phyloP scores from a whole-genome alignment of 2,329 filamentous ascomycete genomes.

The Aspergillus arachidicola region DNA sequence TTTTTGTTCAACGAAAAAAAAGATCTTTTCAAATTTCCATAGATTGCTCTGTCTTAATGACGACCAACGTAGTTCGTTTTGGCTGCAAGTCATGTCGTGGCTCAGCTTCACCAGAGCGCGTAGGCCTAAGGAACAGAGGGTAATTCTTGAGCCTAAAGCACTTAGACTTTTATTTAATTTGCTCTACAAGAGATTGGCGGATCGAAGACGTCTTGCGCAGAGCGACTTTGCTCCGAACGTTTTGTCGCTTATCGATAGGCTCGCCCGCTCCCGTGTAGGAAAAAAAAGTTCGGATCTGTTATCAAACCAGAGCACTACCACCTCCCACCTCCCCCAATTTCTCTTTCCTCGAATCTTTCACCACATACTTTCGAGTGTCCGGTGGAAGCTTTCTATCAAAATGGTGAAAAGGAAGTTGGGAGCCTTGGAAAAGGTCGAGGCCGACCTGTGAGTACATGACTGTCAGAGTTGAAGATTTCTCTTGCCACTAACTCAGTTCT shows the following conservation, averaged over 20 bases:
- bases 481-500: conserved; percentile 27
- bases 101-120: neutral
- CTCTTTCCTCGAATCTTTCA: conserved; percentile 70
- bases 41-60: conserved; percentile 9
- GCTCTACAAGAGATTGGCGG: neutral
- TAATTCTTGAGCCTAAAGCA: neutral
- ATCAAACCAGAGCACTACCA: conserved; percentile 14
- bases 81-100: neutral
- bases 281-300: conserved; percentile 33
- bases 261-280: conserved; percentile 11
- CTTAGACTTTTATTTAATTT: neutral
- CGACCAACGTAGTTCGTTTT: neutral
- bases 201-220: neutral
- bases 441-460: conserved; percentile 67
- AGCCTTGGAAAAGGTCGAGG: conserved; percentile 93
- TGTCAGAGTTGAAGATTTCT: conserved; percentile 14
- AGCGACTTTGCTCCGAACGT: neutral
- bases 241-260: conserved; percentile 38
- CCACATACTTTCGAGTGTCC: conserved; percentile 56
- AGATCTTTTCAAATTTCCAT: conserved; percentile 10
- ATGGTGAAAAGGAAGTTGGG: conserved; percentile 90
- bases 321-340: conserved; percentile 54
- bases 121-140: neutral
- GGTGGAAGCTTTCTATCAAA: conserved; percentile 11
- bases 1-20: conserved; percentile 26